Conservation (phyloP, 352 stramenopile genomes). For the Poterioochromonas sp. region DNA sequence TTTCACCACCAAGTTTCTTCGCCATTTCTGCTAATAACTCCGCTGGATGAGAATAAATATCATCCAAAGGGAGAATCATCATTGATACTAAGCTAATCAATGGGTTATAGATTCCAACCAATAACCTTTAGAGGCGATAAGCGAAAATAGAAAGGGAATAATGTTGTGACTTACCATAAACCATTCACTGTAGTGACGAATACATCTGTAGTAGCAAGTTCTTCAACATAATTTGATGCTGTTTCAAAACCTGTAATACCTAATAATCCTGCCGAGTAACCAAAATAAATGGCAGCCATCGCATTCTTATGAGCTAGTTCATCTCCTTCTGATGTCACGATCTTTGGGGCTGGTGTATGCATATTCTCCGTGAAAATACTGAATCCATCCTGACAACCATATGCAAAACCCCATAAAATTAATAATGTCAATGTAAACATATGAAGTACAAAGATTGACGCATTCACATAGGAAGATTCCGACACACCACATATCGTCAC, state of each 20-base stretch:
- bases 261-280: not conserved
- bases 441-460: not conserved
- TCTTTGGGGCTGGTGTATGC: not conserved
- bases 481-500: not conserved
- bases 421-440: not conserved
- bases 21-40: not conserved
- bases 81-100: not conserved
- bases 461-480: not conserved
- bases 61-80: not conserved
- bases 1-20: not conserved
- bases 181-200: not conserved
- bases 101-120: slow-evolving; percentile 16
- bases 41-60: not conserved
- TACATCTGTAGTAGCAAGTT: not conserved
- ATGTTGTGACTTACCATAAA: not conserved
- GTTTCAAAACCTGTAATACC: not conserved
- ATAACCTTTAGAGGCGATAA: not conserved
- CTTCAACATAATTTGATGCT: not conserved
- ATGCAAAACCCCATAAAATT: not conserved
- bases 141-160: not conserved
- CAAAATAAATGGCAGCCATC: not conserved
- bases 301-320: not conserved
- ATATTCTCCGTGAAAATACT: not conserved
- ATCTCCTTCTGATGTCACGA: not conserved
- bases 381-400: not conserved